A percentile compares a stretch with the other conserved stretches of the same genome.
These are phyloP conservation scores for Globisporangium cystogenes DNA, from an alignment of 352 stramenopile genomes.

Conservation along the genomic window DNA sequence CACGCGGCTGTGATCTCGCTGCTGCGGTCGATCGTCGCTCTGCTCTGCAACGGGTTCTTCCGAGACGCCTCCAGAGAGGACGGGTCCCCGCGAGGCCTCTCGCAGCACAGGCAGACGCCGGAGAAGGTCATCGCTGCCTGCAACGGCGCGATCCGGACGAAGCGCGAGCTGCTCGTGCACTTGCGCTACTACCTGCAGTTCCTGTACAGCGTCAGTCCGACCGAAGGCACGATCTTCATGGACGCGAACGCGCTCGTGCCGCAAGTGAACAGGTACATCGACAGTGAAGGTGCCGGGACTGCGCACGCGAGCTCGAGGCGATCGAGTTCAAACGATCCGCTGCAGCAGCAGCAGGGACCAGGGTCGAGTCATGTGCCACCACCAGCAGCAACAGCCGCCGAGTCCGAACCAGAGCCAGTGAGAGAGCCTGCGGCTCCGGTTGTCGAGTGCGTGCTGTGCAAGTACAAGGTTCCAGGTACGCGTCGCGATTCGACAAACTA, in stretches of 20 bases:
- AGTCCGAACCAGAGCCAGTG: slow-evolving; percentile 3
- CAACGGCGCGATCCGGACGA: slow-evolving; percentile 40
- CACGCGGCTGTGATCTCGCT: slow-evolving; percentile 54
- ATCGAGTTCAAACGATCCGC: too few relatives aligned
- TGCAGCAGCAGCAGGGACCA: slow-evolving; percentile 10
- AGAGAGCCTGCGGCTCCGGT: slow-evolving; percentile 3
- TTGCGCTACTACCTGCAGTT: slow-evolving; percentile 76
- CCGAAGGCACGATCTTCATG: slow-evolving; percentile 53
- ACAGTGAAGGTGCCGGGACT: slow-evolving; percentile 4
- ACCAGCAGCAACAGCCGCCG: not conserved
- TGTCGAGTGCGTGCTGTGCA: slow-evolving; percentile 64
- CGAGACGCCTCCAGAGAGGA: slow-evolving; percentile 24
- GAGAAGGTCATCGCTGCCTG: slow-evolving; percentile 35
- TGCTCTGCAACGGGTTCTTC: slow-evolving; percentile 60
- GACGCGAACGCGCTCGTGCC: slow-evolving; percentile 43
- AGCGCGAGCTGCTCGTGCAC: slow-evolving; percentile 46
- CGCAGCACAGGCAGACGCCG: slow-evolving; percentile 14
- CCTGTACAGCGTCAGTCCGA: slow-evolving; percentile 61
- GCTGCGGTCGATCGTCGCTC: slow-evolving; percentile 42
- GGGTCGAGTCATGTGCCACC: not conserved
- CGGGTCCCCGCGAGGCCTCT: slow-evolving; percentile 8
- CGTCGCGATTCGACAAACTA: too few relatives aligned
- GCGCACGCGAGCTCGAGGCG: not conserved
- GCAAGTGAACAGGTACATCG: slow-evolving; percentile 35
- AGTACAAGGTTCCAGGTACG: slow-evolving; percentile 70